Evolutionary conservation across 305 asterid species (phyloP).

Genomic region (Plantago coronopus): DNA sequence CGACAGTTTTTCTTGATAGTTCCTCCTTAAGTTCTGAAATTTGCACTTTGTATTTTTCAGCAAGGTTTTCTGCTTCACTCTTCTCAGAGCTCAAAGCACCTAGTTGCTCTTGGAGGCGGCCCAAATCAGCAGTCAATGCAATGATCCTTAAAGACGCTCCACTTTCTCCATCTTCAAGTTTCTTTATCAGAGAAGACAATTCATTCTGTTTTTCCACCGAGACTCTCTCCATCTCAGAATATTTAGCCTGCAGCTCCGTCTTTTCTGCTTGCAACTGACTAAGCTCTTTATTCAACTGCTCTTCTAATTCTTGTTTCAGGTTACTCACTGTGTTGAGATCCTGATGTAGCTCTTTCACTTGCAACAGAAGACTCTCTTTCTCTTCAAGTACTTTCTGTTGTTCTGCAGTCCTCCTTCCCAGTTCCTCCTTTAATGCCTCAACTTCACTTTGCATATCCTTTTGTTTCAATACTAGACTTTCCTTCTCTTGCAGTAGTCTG

Average conservation of each 20-base stretch:
- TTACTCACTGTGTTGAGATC: slow-evolving; percentile 38
- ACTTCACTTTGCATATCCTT: slow-evolving; percentile 40
- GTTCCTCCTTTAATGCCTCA: slow-evolving; percentile 36
- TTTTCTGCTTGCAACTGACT: slow-evolving; percentile 42
- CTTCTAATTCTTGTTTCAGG: slow-evolving; percentile 46
- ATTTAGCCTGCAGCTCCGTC: slow-evolving; percentile 32
- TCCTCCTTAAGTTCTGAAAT: slow-evolving; percentile 54
- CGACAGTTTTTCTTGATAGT: slow-evolving; percentile 34
- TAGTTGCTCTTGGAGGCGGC: slow-evolving; percentile 46
- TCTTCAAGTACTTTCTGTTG: slow-evolving; percentile 48
- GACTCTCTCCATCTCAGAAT: slow-evolving; percentile 40
- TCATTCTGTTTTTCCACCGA: slow-evolving; percentile 40
- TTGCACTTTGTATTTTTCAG: slow-evolving; percentile 43
- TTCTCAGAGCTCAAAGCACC: slow-evolving; percentile 42
- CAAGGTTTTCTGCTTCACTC: slow-evolving; percentile 44
- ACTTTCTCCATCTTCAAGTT: slow-evolving; percentile 38
- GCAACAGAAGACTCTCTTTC: slow-evolving; percentile 38
- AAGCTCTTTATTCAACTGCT: slow-evolving; percentile 44
- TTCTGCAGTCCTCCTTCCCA: slow-evolving; percentile 39
- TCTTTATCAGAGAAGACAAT: slow-evolving; percentile 32
- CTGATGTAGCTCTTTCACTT: slow-evolving; percentile 38
- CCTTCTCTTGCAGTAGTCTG: slow-evolving; percentile 54
- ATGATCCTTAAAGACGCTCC: slow-evolving; percentile 34
- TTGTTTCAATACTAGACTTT: slow-evolving; percentile 31
- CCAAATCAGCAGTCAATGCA: slow-evolving; percentile 41